phyloP scores from a whole-genome alignment of 2,329 filamentous ascomycete species.

The Xylariaceae sp. region DNA sequence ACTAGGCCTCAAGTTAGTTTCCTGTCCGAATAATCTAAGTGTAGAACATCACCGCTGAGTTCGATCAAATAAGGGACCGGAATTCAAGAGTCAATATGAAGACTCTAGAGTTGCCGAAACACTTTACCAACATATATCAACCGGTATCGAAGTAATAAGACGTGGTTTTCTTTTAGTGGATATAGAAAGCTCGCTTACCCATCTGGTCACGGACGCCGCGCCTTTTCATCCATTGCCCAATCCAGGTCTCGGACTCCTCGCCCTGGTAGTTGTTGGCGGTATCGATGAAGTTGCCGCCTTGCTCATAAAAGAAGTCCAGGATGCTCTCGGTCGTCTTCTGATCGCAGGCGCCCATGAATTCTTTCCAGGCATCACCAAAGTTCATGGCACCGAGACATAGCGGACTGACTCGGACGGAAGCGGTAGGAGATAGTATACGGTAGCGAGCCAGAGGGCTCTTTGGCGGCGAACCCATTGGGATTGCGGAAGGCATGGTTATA shows the following conservation, averaged over 20 bases:
- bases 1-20: slow-evolving; percentile 44
- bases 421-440: slow-evolving; percentile 66
- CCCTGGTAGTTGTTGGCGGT: slow-evolving; percentile 70
- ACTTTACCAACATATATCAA: not conserved
- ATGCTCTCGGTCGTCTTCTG: slow-evolving; percentile 65
- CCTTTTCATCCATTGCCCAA: slow-evolving; percentile 72
- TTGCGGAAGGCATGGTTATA: slow-evolving; percentile 15
- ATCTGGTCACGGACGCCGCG: slow-evolving; percentile 68
- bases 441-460: slow-evolving; percentile 66
- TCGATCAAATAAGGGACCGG: not conserved
- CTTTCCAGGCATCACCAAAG: slow-evolving; percentile 58
- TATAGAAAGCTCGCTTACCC: slow-evolving; percentile 41
- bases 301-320: slow-evolving; percentile 66
- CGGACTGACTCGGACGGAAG: slow-evolving; percentile 68
- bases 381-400: slow-evolving; percentile 64
- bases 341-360: slow-evolving; percentile 65
- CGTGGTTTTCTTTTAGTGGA: not conserved
- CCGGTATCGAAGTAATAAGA: not conserved
- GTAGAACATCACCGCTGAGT: not conserved
- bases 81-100: not conserved
- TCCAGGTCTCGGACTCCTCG: slow-evolving; percentile 64
- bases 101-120: not conserved
- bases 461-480: slow-evolving; percentile 46
- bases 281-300: slow-evolving; percentile 74
- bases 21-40: not conserved